Evolutionary conservation across 768 basidiomycete genomes (phyloP).

Genomic region (Hericium rajendrae): DNA sequence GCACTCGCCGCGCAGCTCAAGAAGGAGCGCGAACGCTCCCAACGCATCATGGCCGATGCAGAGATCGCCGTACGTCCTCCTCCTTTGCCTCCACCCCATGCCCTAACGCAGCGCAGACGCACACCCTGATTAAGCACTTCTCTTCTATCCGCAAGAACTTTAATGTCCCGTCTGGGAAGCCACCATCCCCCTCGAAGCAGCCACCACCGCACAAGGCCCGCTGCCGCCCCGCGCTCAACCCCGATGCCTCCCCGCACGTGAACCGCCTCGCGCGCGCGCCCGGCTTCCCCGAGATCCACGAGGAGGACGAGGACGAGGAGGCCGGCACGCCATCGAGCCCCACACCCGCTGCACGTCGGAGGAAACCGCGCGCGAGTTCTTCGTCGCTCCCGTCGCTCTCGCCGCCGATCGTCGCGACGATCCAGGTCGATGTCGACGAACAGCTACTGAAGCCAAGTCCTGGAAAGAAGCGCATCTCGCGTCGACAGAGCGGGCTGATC

Average conservation of each 20-base stretch:
- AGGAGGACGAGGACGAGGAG: conserved; percentile 53
- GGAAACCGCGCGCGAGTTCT: conserved; percentile 33
- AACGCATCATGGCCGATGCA: conserved; percentile 60
- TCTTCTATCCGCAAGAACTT: conserved; percentile 54
- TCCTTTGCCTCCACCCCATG: not conserved
- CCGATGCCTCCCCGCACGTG: conserved; percentile 34
- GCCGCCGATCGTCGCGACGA: conserved; percentile 17
- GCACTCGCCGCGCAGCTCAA: conserved; percentile 67
- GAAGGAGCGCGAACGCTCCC: conserved; percentile 70
- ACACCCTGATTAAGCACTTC: conserved; percentile 50
- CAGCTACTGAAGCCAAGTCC: conserved; percentile 17
- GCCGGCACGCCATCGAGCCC: conserved; percentile 29
- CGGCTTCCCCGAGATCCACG: conserved; percentile 54
- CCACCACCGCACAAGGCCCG: conserved; percentile 31
- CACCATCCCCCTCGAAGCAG: conserved; percentile 35
- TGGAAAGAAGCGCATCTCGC: conserved; percentile 24
- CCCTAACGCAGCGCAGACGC: conserved; percentile 4
- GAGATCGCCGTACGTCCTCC: conserved; percentile 56
- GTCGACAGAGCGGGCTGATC: conserved; percentile 46
- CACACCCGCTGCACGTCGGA: conserved; percentile 31
- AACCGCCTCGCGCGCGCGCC: conserved; percentile 57
- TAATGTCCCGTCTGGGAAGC: conserved; percentile 27
- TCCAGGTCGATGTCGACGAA: conserved; percentile 23
- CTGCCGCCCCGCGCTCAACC: conserved; percentile 34
- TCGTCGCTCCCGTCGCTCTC: conserved; percentile 19